Conservation (phyloP, 768 basidiomycete genomes). For the Amanita fuliginea region DNA sequence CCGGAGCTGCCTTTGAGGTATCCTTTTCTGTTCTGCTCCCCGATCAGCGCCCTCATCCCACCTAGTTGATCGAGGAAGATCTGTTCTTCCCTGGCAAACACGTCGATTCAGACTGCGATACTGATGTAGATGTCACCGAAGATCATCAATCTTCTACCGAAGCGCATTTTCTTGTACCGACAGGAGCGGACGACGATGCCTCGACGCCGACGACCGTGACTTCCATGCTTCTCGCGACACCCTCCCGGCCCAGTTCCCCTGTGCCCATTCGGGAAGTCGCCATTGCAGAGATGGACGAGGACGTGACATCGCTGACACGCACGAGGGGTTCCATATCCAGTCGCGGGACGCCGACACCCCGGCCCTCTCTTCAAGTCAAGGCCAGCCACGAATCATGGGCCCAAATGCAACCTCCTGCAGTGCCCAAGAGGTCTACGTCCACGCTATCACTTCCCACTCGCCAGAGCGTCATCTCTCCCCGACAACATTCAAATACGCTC, state of each 20-base stretch:
- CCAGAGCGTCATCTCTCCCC: neutral
- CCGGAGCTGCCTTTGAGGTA: conserved; percentile 65
- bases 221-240: conserved; percentile 12
- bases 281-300: conserved; percentile 13
- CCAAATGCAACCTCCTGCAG: neutral
- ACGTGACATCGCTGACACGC: neutral
- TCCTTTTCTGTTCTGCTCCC: neutral
- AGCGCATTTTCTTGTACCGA: neutral
- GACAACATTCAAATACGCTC: neutral
- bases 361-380: conserved; percentile 10
- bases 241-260: conserved; percentile 17
- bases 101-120: conserved; percentile 23
- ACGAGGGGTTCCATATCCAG: neutral
- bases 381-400: neutral
- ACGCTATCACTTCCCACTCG: conserved; percentile 4
- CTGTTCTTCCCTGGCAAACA: conserved; percentile 56
- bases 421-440: conserved; percentile 1
- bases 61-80: conserved; percentile 64
- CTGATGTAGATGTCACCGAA: conserved; percentile 12
- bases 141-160: neutral
- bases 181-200: conserved; percentile 1
- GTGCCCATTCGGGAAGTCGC: conserved; percentile 9
- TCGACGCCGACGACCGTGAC: conserved; percentile 7
- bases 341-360: neutral
- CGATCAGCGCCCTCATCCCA: neutral